Evolutionary conservation across 2,329 filamentous ascomycete species (phyloP).

Genomic region (Emmonsiellopsis sp.): DNA sequence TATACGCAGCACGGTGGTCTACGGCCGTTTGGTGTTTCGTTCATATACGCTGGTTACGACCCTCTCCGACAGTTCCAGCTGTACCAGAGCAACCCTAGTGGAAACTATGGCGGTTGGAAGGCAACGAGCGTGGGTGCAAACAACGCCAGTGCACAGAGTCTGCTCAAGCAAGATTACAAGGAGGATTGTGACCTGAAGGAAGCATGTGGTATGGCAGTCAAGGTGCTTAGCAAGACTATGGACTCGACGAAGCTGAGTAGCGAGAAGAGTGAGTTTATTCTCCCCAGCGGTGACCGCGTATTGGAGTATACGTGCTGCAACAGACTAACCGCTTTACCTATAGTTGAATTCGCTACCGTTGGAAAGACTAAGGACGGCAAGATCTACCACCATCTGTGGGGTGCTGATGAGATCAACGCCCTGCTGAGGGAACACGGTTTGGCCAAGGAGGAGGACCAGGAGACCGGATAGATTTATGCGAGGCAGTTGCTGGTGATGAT

Average conservation of each 20-base stretch:
- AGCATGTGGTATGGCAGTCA: slow-evolving; percentile 93
- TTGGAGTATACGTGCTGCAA: no score
- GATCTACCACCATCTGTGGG: slow-evolving; percentile 98
- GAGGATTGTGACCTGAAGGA: slow-evolving; percentile 95
- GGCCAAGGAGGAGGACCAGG: slow-evolving; percentile 68
- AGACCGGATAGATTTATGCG: slow-evolving; percentile 39
- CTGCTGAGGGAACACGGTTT: slow-evolving; percentile 92
- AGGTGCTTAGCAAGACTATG: slow-evolving; percentile 99
- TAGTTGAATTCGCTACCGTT: slow-evolving; percentile 97
- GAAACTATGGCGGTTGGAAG: slow-evolving; percentile 99
- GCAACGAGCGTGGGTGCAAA: slow-evolving; percentile 96
- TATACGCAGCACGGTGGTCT: slow-evolving; percentile 99
- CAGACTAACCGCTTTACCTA: slow-evolving; percentile 3
- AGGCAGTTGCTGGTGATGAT: background rate
- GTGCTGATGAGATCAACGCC: slow-evolving; percentile 88
- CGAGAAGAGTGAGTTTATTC: slow-evolving; percentile 78
- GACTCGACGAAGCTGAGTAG: slow-evolving; percentile 97
- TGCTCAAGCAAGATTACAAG: slow-evolving; percentile 99
- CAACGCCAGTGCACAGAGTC: slow-evolving; percentile 91
- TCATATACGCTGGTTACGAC: slow-evolving; percentile 99
- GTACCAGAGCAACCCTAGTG: slow-evolving; percentile 96
- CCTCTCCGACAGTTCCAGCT: slow-evolving; percentile 94
- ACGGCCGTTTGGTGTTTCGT: slow-evolving; percentile 93
- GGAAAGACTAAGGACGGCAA: slow-evolving; percentile 90
- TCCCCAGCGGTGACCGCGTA: background rate